Conservation (phyloP, 2,329 filamentous ascomycete species). For the Exophiala dermatitidis region DNA sequence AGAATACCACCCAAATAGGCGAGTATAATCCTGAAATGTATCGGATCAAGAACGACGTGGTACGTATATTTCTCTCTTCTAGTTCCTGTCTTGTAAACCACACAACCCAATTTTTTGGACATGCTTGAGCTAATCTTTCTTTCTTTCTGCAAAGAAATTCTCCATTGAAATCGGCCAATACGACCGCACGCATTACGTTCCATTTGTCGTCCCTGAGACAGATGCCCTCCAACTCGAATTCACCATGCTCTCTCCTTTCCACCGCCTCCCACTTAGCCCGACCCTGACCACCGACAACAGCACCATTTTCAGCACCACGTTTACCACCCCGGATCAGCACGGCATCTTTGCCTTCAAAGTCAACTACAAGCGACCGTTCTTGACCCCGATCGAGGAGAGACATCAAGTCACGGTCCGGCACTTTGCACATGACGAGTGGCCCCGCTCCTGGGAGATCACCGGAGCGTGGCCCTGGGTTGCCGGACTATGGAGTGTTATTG, state of each 20-base stretch:
- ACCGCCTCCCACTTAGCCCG: slow-evolving; percentile 67
- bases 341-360: slow-evolving; percentile 98
- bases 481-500: slow-evolving; percentile 75
- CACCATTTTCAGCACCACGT: slow-evolving; percentile 65
- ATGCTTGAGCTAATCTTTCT: no score
- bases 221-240: slow-evolving; percentile 91
- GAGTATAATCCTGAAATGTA: slow-evolving; percentile 75
- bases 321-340: slow-evolving; percentile 89
- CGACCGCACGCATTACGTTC: slow-evolving; percentile 62
- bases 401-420: slow-evolving; percentile 88
- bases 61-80: slow-evolving; percentile 46
- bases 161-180: slow-evolving; percentile 86
- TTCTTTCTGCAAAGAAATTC: slow-evolving; percentile 51
- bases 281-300: slow-evolving; percentile 55
- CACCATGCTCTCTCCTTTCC: slow-evolving; percentile 96
- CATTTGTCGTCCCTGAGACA: slow-evolving; percentile 61
- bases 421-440: slow-evolving; percentile 96
- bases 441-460: slow-evolving; percentile 79
- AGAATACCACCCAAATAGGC: slow-evolving; percentile 43
- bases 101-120: no score
- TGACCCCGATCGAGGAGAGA: slow-evolving; percentile 88
- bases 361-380: slow-evolving; percentile 93
- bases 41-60: slow-evolving; percentile 92
- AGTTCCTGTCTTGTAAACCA: neutral
- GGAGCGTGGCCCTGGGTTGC: slow-evolving; percentile 93